These are phyloP conservation scores for Paragyromitra xinjiangensis DNA, from an alignment of 495 filamentous ascomycete genomes.

Conservation along the genomic window DNA sequence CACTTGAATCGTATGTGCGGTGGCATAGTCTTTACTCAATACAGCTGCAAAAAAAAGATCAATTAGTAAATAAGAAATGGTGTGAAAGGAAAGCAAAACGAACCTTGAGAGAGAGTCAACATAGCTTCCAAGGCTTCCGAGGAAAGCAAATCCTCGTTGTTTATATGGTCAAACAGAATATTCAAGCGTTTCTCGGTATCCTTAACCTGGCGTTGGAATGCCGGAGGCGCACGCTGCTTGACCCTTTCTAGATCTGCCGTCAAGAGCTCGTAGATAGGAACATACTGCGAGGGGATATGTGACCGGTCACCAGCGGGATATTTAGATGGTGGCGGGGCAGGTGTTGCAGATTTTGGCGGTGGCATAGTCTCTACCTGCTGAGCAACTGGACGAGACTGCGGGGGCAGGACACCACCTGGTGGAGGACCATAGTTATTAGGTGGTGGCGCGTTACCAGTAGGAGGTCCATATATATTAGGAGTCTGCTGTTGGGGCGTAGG, in stretches of 20 bases:
- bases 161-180: constrained; percentile 93
- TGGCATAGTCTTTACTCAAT: constrained; percentile 75
- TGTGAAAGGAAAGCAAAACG: neutral
- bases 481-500: constrained; percentile 57
- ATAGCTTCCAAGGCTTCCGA: constrained; percentile 79
- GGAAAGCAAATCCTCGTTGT: constrained; percentile 89
- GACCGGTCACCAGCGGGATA: constrained; percentile 86
- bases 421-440: constrained; percentile 23
- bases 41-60: constrained; percentile 67
- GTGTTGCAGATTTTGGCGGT: constrained; percentile 62
- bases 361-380: constrained; percentile 62
- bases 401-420: constrained; percentile 32
- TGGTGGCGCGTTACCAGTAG: constrained; percentile 38
- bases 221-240: constrained; percentile 77
- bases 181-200: constrained; percentile 92
- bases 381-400: constrained; percentile 58
- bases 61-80: constrained; percentile 52
- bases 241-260: constrained; percentile 86
- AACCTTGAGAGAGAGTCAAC: constrained; percentile 58
- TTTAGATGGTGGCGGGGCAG: constrained; percentile 66
- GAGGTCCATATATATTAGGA: constrained; percentile 49
- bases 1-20: constrained; percentile 77
- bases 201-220: constrained; percentile 83
- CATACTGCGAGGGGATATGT: constrained; percentile 80
- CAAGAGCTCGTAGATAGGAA: constrained; percentile 81